These are phyloP conservation scores for Aspergillus sp. DNA, from an alignment of 2,329 filamentous ascomycete genomes.

Conservation along the genomic window DNA sequence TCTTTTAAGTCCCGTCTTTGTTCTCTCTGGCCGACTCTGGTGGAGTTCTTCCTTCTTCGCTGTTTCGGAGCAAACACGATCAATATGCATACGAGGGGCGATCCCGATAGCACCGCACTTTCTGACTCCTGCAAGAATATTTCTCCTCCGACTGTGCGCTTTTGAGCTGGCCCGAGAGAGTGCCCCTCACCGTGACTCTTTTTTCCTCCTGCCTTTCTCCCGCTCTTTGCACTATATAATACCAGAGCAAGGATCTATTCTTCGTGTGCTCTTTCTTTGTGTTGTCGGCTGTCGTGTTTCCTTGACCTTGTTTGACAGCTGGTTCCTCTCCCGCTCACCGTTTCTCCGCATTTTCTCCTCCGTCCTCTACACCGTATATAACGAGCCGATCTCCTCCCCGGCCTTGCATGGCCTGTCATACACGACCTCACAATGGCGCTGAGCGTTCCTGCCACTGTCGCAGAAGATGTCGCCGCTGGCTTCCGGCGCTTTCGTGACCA, in stretches of 20 bases:
- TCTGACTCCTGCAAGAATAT: slow-evolving; percentile 11
- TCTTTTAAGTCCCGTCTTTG: neutral
- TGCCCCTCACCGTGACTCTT: slow-evolving; percentile 17
- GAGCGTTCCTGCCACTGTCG: slow-evolving; percentile 46
- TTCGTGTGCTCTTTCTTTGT: neutral
- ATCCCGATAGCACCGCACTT: slow-evolving; percentile 19
- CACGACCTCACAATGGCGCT: slow-evolving; percentile 38
- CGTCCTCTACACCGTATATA: neutral
- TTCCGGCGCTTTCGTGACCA: slow-evolving; percentile 52
- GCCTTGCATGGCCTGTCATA: slow-evolving; percentile 15
- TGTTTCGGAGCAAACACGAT: slow-evolving; percentile 9
- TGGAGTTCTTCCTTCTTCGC: slow-evolving; percentile 3
- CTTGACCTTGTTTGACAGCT: neutral
- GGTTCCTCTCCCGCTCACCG: neutral
- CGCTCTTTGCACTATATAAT: neutral
- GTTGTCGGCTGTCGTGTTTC: neutral
- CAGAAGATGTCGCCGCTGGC: slow-evolving; percentile 54
- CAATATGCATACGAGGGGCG: slow-evolving; percentile 19
- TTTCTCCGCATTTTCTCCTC: neutral
- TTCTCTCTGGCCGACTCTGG: neutral
- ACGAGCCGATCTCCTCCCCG: neutral
- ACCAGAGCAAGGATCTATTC: neutral
- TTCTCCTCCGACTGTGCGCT: slow-evolving; percentile 12
- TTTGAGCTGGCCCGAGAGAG: slow-evolving; percentile 16
- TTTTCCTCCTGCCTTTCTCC: neutral